Evolutionary conservation across 176 grass and related monocot species (phyloP), one percentile per base, ranked within the genome.

Genomic region (Puccinellia tenuiflora): DNA sequence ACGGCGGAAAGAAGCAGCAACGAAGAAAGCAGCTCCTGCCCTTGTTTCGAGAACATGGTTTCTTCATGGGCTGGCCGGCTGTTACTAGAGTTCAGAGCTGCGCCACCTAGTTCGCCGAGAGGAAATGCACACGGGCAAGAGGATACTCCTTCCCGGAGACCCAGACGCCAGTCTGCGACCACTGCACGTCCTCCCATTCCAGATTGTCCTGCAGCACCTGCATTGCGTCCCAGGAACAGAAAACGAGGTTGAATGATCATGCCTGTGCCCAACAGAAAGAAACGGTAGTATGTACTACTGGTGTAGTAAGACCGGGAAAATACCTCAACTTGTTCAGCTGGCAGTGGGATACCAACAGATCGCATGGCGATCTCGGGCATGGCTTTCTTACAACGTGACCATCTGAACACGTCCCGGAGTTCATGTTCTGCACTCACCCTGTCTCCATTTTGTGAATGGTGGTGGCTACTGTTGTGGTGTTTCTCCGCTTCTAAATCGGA

Each of bases 161-260:
- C 92, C 90, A 98, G 28, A 98, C 91, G 16, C 92, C 91, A 7
- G 86, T 95, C 39, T 92, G 93, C 29, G 92, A 93, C 96, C 96
- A 98, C 80, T 91, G 96, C 66, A 98, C 91, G 4, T 98, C 96
- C 84, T 98, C 96, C 96, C 96, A 98, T 60, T 98, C 96, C 63
- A 95, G 81, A 43, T 93, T 92, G 37, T 95, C 96, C 40, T 88
- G 88, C 85, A 98, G 84, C 51, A 95, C 86, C 96, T 98, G 79
- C 30, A 56, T 71, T 68, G 16, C n/a, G 3, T 13, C 45, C 3
- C 7, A 14, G 30, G 31, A 76, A 69, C 17, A 14, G n/a, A 17
- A 2, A 14, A 7, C 18, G 30, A 29, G 9, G 17, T 74, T 8
- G 45, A 47, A 35, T 62, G 76, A 78, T 42, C 10, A 0, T 14